phyloP scores from a whole-genome alignment of 805 yeast species.

The Clavispora fructus region DNA sequence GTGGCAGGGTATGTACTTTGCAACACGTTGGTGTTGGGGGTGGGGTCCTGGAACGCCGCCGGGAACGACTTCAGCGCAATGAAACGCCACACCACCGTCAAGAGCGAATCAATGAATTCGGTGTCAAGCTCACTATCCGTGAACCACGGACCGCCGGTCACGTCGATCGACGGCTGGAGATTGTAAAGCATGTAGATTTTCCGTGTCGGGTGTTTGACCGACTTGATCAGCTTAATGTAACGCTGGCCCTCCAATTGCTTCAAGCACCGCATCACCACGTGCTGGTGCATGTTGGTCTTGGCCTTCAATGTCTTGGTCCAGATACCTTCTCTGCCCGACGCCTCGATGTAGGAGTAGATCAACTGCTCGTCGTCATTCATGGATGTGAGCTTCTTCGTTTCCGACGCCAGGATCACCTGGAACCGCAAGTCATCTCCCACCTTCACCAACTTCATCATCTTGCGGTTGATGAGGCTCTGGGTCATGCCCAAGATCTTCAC shows the following conservation, averaged over 20 bases:
- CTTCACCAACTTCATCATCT: slow-evolving; percentile 64
- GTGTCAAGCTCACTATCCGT: slow-evolving; percentile 92
- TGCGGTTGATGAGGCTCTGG: slow-evolving; percentile 50
- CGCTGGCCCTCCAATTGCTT: slow-evolving; percentile 76
- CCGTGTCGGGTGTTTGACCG: slow-evolving; percentile 88
- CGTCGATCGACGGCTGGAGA: slow-evolving; percentile 89
- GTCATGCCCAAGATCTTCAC: slow-evolving; percentile 43
- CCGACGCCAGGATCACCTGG: slow-evolving; percentile 66
- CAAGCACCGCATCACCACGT: slow-evolving; percentile 78
- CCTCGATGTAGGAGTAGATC: slow-evolving; percentile 87
- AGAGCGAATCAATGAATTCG: slow-evolving; percentile 81
- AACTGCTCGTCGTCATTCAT: slow-evolving; percentile 87
- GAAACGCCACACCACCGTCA: slow-evolving; percentile 84
- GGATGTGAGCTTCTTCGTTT: slow-evolving; percentile 69
- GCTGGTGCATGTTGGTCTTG: slow-evolving; percentile 84
- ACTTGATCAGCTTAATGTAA: slow-evolving; percentile 82
- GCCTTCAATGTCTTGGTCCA: slow-evolving; percentile 93
- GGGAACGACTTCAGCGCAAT: slow-evolving; percentile 77
- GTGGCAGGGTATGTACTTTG: slow-evolving; percentile 53
- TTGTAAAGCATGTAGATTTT: slow-evolving; percentile 94
- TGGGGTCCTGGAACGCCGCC: slow-evolving; percentile 50
- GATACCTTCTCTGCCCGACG: slow-evolving; percentile 90
- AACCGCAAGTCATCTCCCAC: slow-evolving; percentile 65
- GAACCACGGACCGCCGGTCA: slow-evolving; percentile 99
- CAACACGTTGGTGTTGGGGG: slow-evolving; percentile 27